Conservation (phyloP, 2,329 filamentous ascomycete species). For the Fusarium udum region DNA sequence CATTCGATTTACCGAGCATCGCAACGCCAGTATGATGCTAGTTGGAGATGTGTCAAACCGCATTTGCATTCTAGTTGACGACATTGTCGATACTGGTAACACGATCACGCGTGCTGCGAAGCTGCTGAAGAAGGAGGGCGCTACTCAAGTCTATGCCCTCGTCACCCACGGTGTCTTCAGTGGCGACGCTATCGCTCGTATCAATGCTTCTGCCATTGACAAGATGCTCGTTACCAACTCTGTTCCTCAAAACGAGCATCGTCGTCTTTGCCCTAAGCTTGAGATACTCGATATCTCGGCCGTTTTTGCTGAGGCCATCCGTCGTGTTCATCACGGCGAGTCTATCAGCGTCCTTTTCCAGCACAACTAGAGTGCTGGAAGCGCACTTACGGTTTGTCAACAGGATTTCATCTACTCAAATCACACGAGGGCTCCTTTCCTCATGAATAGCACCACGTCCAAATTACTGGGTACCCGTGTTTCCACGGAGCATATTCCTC, state of each 20-base stretch:
- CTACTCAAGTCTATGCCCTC: constrained; percentile 88
- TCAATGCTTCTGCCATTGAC: constrained; percentile 92
- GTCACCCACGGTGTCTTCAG: constrained; percentile 95
- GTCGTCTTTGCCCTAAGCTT: constrained; percentile 81
- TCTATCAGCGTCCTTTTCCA: constrained; percentile 93
- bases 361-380: constrained; percentile 40
- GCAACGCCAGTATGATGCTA: constrained; percentile 95
- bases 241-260: constrained; percentile 87
- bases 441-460: constrained; percentile 2
- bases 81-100: constrained; percentile 94
- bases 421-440: constrained; percentile 16
- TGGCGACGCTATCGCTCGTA: constrained; percentile 91
- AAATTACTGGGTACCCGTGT: constrained; percentile 10
- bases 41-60: constrained; percentile 85
- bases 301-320: constrained; percentile 94
- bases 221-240: constrained; percentile 96
- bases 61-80: constrained; percentile 90
- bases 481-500: constrained; percentile 4
- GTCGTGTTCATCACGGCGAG: constrained; percentile 95
- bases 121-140: constrained; percentile 94
- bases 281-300: constrained; percentile 90
- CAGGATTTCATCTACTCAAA: constrained; percentile 12
- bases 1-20: constrained; percentile 85
- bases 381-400: constrained; percentile 24
- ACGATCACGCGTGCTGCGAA: constrained; percentile 97